Base-by-base conservation (phyloP, 1,284 basidiomycete species). In the Ceratobasidium sp. region DNA sequence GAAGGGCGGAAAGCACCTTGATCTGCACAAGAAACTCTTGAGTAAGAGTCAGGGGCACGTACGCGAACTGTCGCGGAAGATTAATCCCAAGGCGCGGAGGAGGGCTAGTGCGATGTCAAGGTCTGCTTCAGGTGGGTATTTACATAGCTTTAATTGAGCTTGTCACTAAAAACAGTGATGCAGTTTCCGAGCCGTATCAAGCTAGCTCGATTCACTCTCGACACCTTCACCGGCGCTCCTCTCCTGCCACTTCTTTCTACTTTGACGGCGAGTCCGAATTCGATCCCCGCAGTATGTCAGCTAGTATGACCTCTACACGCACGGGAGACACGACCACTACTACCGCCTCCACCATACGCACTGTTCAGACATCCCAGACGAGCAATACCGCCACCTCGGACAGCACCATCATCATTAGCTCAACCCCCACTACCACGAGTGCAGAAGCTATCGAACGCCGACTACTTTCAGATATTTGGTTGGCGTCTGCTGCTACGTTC, bases 401-500 rank as follows among this genome's bases (percentile, higher is more conserved):
- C 41, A 71, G 11, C 9, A 71, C 68, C 11, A 37, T 77, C 78
- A 29, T 39, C 19, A 43, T 29, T 14, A 34, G 27, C 0, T n/a
- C 56, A 14, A 41, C 31, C 11, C n/a, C 87, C 85, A 24, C 41
- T 5, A 31, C 63, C n/a, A 61, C 68, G 19, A 56, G 54, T 29
- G 41, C 54, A 34, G 68, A 61, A n/a, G 54, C 68, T 4, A 9
- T 71, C 63, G 92, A 94, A 79, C 88, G 89, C 48, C 84, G 90
- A 39, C 82, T 96, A 43, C 84, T 98, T 74, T 93, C 92, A 74
- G 90, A 95, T 78, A 84, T 98, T 24, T 99, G 97, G 97, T 84
- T 98, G 6, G 93, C 95, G 87, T 92, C 91, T 1, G 95, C 97
- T 0, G 96, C 98, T 4, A 96, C 94, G 0, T 99, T 98, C 85